These are phyloP conservation scores for Picea mariana DNA, from an alignment of 83 land plant species.

Conservation along the genomic window DNA sequence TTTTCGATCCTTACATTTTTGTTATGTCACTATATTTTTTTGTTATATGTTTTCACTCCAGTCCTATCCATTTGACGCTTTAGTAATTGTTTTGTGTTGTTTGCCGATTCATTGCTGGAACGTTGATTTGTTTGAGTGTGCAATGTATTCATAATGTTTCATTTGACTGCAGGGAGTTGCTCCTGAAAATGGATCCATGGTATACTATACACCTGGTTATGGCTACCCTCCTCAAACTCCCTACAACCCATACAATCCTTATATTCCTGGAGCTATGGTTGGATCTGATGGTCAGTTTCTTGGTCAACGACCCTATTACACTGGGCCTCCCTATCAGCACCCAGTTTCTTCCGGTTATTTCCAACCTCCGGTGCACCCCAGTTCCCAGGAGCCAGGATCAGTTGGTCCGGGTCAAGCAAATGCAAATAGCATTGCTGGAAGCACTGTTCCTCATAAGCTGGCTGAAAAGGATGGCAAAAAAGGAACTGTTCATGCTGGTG, in stretches of 20 bases:
- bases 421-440: slow-evolving; percentile 16
- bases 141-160: neutral
- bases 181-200: slow-evolving; percentile 53
- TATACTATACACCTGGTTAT: slow-evolving; percentile 33
- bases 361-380: slow-evolving; percentile 25
- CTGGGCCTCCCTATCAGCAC: slow-evolving; percentile 25
- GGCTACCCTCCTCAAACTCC: slow-evolving; percentile 23
- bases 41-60: too few relatives aligned
- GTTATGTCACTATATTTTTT: neutral
- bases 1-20: neutral
- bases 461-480: slow-evolving; percentile 12
- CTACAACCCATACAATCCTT: slow-evolving; percentile 33
- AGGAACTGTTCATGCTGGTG: slow-evolving; percentile 17
- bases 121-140: neutral
- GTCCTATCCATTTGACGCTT: neutral
- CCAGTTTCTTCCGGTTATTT: slow-evolving; percentile 31
- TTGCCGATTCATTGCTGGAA: neutral
- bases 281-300: slow-evolving; percentile 49
- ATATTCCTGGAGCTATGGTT: slow-evolving; percentile 31
- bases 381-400: slow-evolving; percentile 25
- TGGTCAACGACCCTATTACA: slow-evolving; percentile 32
- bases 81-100: neutral
- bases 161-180: slow-evolving; percentile 27
- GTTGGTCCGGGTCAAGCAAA: slow-evolving; percentile 27
- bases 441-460: slow-evolving; percentile 15